Evolutionary conservation across 768 basidiomycete genomes (phyloP), one percentile per base, ranked within the genome.

Genomic region (Rhodotorula sphaerocarpa): DNA sequence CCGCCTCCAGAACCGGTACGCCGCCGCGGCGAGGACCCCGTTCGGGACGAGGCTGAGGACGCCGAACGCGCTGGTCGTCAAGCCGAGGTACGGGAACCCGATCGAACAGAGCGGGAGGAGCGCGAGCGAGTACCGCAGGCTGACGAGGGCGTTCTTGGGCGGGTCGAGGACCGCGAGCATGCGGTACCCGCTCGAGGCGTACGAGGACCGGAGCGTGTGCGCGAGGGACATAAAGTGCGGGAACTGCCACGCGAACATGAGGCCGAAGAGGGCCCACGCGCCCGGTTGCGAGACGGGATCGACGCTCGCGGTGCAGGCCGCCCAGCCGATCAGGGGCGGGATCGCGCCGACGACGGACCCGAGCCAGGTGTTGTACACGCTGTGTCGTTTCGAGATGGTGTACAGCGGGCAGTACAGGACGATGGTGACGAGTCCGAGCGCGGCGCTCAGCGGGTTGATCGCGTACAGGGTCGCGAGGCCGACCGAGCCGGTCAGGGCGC

Each of bases 311-410:
- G 91, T 92, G 61, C 87, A 88, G 2, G 95, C 95, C 11, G 93
- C 85, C 95, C 95, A 99, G 45, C 95, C 95, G 87, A 99, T 96
- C 54, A 99, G 76, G 3, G 93, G 91, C 10, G 95, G 95, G 7
- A 96, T 79, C 1, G 80, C 91, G 36, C 95, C 95, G 5, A 99
- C 93, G 27, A 97, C 79, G 0, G 90, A 81, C 15, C 93, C 93
- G 23, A 92, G 83, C 93, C 92, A 96, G 3, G 93, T 99, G 74
- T 95, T 99, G 67, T 78, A 78, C 9, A 86, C 78, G 61, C 81
- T 83, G 70, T 82, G 84, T 23, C 95, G 81, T 75, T 99, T 97
- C 77, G 91, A 79, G 78, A 85, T 87, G 0, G 95, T 99, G 76
- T 99, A 99, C 34, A 86, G 75, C 1, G 87, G 90, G 1, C 91